Evolutionary conservation across 1,284 basidiomycete genomes (phyloP).

Genomic region (Pseudozyma hubeiensis): DNA sequence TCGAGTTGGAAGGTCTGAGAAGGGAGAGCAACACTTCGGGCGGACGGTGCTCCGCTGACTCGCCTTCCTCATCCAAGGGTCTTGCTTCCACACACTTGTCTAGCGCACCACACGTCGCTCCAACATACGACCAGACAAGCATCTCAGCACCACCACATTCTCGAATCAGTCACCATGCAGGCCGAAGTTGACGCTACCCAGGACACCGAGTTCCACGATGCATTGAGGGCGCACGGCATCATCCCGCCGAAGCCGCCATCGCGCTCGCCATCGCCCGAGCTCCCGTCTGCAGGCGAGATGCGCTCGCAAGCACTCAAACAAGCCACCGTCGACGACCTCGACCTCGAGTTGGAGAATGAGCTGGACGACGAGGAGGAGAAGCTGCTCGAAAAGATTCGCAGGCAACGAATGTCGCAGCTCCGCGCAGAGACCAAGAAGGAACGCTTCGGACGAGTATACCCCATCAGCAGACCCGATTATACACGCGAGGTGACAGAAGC

Average conservation of each 20-base stretch:
- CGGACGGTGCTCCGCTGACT: not conserved
- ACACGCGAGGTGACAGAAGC: constrained; percentile 94
- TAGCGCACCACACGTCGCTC: no score
- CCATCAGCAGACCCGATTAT: constrained; percentile 92
- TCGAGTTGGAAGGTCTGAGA: constrained; percentile 16
- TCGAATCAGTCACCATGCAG: constrained; percentile 33
- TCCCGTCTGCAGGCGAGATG: constrained; percentile 43
- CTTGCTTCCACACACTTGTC: not conserved
- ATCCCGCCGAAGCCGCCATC: constrained; percentile 66
- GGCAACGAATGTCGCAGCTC: constrained; percentile 78
- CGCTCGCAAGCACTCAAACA: constrained; percentile 48
- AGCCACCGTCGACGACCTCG: constrained; percentile 55
- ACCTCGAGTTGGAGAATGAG: constrained; percentile 56
- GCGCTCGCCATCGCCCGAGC: constrained; percentile 65
- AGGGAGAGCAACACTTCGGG: constrained; percentile 11
- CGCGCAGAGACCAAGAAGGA: constrained; percentile 75
- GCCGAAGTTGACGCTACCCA: constrained; percentile 57
- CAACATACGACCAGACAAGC: not conserved
- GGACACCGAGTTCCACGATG: constrained; percentile 67
- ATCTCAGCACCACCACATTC: not conserved
- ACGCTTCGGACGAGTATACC: constrained; percentile 84
- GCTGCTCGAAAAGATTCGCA: constrained; percentile 78
- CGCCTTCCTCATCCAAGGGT: not conserved
- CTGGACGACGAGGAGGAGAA: constrained; percentile 78
- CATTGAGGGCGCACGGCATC: constrained; percentile 64